Evolutionary conservation across 1,139 yeast genomes (phyloP).

Genomic region (Lodderomyces parapsilosis): DNA sequence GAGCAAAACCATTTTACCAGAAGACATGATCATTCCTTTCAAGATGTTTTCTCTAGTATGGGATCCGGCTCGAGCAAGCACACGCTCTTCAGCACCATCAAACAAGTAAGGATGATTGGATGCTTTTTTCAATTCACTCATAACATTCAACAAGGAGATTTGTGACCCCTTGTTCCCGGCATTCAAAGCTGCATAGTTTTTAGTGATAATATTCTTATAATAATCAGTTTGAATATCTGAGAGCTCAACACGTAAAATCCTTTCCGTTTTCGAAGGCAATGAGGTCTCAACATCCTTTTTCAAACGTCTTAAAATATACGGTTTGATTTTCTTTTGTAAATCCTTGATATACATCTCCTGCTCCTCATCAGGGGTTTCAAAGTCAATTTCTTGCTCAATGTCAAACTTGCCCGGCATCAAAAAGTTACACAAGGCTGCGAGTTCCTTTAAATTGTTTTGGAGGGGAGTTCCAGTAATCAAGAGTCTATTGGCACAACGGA

Average conservation of each 20-base stretch:
- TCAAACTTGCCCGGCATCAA: constrained; percentile 91
- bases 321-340: constrained; percentile 80
- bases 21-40: constrained; percentile 93
- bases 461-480: constrained; percentile 97
- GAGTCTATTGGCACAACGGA: constrained; percentile 79
- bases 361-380: constrained; percentile 79
- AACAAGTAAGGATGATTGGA: constrained; percentile 95
- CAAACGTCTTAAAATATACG: constrained; percentile 86
- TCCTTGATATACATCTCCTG: constrained; percentile 89
- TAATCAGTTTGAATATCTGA: constrained; percentile 95
- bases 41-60: constrained; percentile 73
- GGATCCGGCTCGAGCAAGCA: constrained; percentile 60
- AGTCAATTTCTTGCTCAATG: constrained; percentile 93
- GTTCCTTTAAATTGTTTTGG: constrained; percentile 91
- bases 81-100: constrained; percentile 89
- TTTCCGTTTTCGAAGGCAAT: constrained; percentile 89
- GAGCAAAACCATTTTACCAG: constrained; percentile 95
- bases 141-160: constrained; percentile 81
- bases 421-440: constrained; percentile 92
- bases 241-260: constrained; percentile 90
- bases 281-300: constrained; percentile 98
- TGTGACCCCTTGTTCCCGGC: constrained; percentile 81
- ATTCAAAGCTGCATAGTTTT: constrained; percentile 86
- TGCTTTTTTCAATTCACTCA: constrained; percentile 95
- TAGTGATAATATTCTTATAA: constrained; percentile 88